phyloP scores from a whole-genome alignment of 2,329 filamentous ascomycete species.

The Scedosporium aurantiacum region DNA sequence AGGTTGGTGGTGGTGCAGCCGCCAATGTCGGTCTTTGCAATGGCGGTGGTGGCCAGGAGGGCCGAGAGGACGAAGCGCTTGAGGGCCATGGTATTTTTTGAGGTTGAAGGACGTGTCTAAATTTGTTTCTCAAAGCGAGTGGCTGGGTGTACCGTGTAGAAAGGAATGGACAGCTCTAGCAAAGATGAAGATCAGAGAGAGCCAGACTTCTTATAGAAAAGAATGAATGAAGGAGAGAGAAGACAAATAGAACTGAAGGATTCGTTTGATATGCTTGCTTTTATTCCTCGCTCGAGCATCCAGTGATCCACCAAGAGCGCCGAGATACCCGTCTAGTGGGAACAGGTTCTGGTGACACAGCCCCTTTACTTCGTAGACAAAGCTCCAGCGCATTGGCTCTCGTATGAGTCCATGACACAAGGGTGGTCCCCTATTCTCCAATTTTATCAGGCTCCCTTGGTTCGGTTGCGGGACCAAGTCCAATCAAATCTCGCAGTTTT shows the following conservation, averaged over 20 bases:
- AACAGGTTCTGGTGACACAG: too few relatives aligned
- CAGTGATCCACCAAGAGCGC: neutral
- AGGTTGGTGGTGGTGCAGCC: constrained; percentile 29
- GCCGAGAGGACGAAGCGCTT: constrained; percentile 15
- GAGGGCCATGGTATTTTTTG: constrained; percentile 9
- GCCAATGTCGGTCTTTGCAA: constrained; percentile 32
- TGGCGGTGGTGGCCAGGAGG: constrained; percentile 20
- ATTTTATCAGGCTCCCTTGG: too few relatives aligned
- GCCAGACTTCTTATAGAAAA: neutral
- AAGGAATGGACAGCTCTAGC: neutral
- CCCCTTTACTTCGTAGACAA: too few relatives aligned
- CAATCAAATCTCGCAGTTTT: too few relatives aligned
- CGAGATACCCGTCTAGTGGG: neutral
- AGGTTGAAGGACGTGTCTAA: neutral
- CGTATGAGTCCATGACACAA: too few relatives aligned
- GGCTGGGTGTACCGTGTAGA: neutral
- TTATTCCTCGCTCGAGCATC: neutral
- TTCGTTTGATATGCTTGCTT: neutral
- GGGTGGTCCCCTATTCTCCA: too few relatives aligned
- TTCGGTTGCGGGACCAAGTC: too few relatives aligned
- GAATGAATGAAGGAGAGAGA: neutral
- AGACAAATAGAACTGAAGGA: neutral
- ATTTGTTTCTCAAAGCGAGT: neutral
- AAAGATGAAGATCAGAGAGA: neutral
- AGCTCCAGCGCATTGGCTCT: too few relatives aligned